Evolutionary conservation across 2,329 filamentous ascomycete genomes (phyloP), one percentile per base, ranked within the genome.

Genomic region (Lojkania enalia): DNA sequence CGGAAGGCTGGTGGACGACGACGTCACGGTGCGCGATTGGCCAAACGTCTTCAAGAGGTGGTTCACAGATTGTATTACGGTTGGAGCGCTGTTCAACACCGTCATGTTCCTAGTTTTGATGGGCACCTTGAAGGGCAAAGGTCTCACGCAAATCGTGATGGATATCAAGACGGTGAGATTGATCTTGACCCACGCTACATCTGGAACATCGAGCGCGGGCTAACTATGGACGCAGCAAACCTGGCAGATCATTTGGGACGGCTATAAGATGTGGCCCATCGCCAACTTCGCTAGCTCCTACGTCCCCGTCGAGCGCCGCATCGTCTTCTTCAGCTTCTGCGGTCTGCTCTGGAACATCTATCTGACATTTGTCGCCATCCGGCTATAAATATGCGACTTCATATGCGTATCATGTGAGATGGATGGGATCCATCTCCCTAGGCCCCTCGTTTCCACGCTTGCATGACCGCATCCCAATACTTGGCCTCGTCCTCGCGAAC

Each of bases 331-430:
- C n/a, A 83, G 83, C 54, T 69, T 86, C 49, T 87, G 86, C 25
- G 87, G 88, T 5, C 75, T 91, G 29, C 76, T 76, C 9, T 92
- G 88, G 88, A 85, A 85, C 1, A 75, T 90, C 27, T 90, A 88
- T 65, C 74, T 91, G 67, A 89, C 85, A 55, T 71, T 91, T 52
- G 72, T 84, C 45, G 78, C 67, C 12, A 56, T 60, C 15, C 52
- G 61, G n/a, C 42, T 68, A 23, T 69, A 60, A 32, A 46, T 16
- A 16, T 12, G 11, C 15, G 33, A 25, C 19, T 35, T 25, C 36
- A 6, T 9, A 20, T 31, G 25, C 33, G 11, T 19, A 20, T 5
- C 16, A n/a, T n/a, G n/a, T n/a, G n/a, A n/a, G n/a, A n/a, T n/a
- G n/a, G n/a, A n/a, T n/a, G n/a, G n/a, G n/a, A n/a, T n/a, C n/a